A percentile compares a stretch with the other conserved stretches of the same genome.
phyloP scores from a whole-genome alignment of 371 early-diverging fungal species.

The Rhizomucor miehei region DNA sequence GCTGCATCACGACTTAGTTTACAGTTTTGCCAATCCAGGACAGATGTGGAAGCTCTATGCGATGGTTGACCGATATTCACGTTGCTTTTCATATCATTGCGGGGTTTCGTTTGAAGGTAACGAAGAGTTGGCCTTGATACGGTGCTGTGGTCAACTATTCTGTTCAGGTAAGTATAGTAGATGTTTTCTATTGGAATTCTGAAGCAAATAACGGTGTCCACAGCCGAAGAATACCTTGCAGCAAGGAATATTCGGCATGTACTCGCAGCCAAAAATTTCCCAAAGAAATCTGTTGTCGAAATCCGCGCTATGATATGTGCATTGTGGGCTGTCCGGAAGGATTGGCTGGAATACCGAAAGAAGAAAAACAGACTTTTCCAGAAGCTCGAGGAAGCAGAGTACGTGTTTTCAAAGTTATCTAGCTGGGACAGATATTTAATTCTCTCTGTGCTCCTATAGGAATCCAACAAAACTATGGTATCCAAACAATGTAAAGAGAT shows the following conservation, averaged over 20 bases:
- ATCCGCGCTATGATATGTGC: no score
- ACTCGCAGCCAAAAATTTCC: no score
- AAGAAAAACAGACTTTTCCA: no score
- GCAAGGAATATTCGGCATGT: conserved; percentile 1
- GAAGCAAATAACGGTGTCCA: background rate
- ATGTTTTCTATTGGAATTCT: background rate
- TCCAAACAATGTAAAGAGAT: no score
- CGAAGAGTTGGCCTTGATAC: conserved; percentile 17
- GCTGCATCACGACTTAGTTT: background rate
- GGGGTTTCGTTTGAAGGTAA: conserved; percentile 4
- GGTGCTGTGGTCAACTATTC: conserved; percentile 23
- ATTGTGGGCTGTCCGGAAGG: no score
- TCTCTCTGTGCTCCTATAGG: no score
- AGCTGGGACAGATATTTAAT: no score
- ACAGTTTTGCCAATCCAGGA: background rate
- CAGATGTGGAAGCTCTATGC: background rate
- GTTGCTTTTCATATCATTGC: background rate
- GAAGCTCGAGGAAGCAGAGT: no score
- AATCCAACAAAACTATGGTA: no score
- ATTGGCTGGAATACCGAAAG: no score
- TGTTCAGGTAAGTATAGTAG: conserved; percentile 21
- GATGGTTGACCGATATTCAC: background rate
- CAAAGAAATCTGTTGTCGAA: no score
- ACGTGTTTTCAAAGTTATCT: no score
- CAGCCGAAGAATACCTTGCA: conserved; percentile 23